These are phyloP conservation scores for Hirsutella rhossiliensis DNA, from an alignment of 2,329 filamentous ascomycete species.

Conservation along the genomic window DNA sequence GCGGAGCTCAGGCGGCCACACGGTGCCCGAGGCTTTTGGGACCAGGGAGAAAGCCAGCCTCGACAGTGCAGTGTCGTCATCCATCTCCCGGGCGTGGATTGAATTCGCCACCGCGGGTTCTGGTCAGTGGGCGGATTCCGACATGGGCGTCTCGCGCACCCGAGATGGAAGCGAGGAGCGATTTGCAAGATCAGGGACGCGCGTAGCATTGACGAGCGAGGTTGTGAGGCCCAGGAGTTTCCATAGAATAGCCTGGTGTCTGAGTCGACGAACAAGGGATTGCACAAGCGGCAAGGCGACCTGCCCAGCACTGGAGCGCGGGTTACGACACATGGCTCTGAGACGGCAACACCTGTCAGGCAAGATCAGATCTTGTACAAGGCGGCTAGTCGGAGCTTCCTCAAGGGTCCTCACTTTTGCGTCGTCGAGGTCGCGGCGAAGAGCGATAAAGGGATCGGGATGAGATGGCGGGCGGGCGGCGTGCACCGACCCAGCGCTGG, in stretches of 20 bases:
- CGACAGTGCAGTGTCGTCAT: background rate
- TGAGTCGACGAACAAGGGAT: background rate
- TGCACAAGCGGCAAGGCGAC: background rate
- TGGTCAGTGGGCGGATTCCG: background rate
- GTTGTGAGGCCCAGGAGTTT: background rate
- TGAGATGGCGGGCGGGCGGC: background rate
- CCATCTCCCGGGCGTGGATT: background rate
- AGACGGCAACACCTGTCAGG: conserved; percentile 1
- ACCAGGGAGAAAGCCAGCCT: background rate
- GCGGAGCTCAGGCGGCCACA: background rate
- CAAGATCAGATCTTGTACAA: conserved; percentile 6
- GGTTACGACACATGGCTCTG: conserved; percentile 2
- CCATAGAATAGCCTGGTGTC: background rate
- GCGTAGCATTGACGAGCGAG: background rate
- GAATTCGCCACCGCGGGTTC: background rate
- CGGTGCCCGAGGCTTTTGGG: background rate
- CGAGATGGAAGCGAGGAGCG: conserved; percentile 1
- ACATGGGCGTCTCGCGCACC: background rate
- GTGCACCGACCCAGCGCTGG: conserved; percentile 1
- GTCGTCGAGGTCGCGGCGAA: background rate
- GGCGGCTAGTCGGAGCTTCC: background rate
- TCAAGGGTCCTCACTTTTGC: conserved; percentile 1
- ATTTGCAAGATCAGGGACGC: background rate
- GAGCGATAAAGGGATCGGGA: background rate
- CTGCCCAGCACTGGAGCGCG: background rate